phyloP scores from a whole-genome alignment of 805 yeast species.

The Ogataea haglerorum region DNA sequence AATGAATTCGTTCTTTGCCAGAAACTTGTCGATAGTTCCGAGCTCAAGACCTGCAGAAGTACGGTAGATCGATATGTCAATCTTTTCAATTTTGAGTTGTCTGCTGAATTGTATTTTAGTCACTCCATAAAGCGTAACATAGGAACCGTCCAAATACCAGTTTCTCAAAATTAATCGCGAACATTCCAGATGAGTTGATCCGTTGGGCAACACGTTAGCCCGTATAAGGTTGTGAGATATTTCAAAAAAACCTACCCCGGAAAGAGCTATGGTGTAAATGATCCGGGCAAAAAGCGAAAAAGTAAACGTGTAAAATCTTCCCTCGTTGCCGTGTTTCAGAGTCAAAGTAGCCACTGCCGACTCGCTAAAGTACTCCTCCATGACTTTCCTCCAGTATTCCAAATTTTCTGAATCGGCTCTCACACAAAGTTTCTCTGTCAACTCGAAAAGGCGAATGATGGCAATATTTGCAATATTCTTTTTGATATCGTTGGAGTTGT shows the following conservation, averaged over 20 bases:
- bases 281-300: slow-evolving; percentile 63
- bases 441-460: slow-evolving; percentile 46
- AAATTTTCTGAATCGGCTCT: slow-evolving; percentile 42
- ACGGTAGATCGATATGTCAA: slow-evolving; percentile 53
- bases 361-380: slow-evolving; percentile 51
- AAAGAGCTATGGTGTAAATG: slow-evolving; percentile 47
- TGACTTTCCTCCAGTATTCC: slow-evolving; percentile 48
- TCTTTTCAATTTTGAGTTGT: slow-evolving; percentile 64
- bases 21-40: slow-evolving; percentile 43
- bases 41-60: slow-evolving; percentile 44
- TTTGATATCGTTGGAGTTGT: slow-evolving; percentile 25
- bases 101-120: slow-evolving; percentile 61
- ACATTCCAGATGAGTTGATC: slow-evolving; percentile 52
- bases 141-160: slow-evolving; percentile 68
- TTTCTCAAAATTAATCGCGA: slow-evolving; percentile 46
- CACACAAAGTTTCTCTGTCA: slow-evolving; percentile 42
- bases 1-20: slow-evolving; percentile 32
- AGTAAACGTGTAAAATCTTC: slow-evolving; percentile 61
- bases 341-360: slow-evolving; percentile 46
- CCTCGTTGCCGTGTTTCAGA: slow-evolving; percentile 43
- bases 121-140: slow-evolving; percentile 58
- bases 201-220: slow-evolving; percentile 52
- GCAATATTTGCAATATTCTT: slow-evolving; percentile 45
- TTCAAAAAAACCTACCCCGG: slow-evolving; percentile 52
- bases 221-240: slow-evolving; percentile 45